Percentiles rank a stretch among this genome's conserved stretches.
These are phyloP conservation scores for Lachnellula hyalina DNA, from an alignment of 2,329 filamentous ascomycete species.

Conservation along the genomic window DNA sequence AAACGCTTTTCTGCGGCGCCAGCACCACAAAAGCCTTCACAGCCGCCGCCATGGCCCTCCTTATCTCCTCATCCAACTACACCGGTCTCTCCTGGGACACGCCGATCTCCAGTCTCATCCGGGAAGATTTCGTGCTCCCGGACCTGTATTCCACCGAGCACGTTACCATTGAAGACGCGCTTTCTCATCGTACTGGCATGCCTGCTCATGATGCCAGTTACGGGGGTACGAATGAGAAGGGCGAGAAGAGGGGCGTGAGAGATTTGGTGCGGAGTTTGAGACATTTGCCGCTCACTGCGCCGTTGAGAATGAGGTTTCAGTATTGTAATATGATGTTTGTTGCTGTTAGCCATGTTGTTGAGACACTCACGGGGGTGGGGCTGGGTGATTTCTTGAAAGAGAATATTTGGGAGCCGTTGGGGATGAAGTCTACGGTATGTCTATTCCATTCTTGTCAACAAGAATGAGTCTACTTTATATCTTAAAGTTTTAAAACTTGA, in stretches of 20 bases:
- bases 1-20: slow-evolving; percentile 50
- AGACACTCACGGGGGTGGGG: slow-evolving; percentile 35
- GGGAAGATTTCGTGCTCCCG: slow-evolving; percentile 47
- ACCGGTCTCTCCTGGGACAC: slow-evolving; percentile 42
- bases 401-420: slow-evolving; percentile 41
- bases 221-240: slow-evolving; percentile 28
- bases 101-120: slow-evolving; percentile 41
- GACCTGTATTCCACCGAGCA: slow-evolving; percentile 42
- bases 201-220: slow-evolving; percentile 38
- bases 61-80: slow-evolving; percentile 36
- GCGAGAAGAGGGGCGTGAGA: slow-evolving; percentile 4
- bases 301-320: slow-evolving; percentile 41
- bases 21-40: slow-evolving; percentile 54
- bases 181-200: slow-evolving; percentile 48
- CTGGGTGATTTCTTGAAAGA: slow-evolving; percentile 39
- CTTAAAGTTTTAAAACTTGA: no score
- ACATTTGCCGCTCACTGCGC: slow-evolving; percentile 38
- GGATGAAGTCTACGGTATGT: slow-evolving; percentile 40
- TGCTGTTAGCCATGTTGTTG: slow-evolving; percentile 41
- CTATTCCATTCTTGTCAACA: not conserved
- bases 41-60: slow-evolving; percentile 43
- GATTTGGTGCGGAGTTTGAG: slow-evolving; percentile 39
- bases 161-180: slow-evolving; percentile 49
- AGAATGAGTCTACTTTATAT: not conserved
- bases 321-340: slow-evolving; percentile 50